These are phyloP conservation scores for Xerocomus spinulosus DNA, from an alignment of 768 basidiomycete species.

Conservation along the genomic window DNA sequence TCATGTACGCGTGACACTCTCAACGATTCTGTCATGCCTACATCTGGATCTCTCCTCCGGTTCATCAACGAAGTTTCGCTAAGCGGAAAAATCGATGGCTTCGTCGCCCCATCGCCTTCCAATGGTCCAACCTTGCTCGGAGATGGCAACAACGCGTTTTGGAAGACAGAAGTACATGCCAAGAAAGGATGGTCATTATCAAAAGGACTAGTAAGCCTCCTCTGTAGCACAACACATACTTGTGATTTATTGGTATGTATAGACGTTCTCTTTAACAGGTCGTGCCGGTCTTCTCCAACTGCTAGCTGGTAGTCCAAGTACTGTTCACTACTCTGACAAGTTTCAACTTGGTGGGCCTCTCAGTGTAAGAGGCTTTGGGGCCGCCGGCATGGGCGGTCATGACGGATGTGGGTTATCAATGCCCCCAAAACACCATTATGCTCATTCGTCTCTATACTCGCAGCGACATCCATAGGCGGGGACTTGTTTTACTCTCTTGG, in stretches of 20 bases:
- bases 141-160: conserved; percentile 24
- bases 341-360: conserved; percentile 93
- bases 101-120: conserved; percentile 3
- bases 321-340: conserved; percentile 66
- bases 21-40: conserved; percentile 26
- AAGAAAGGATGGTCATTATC: conserved; percentile 24
- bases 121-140: conserved; percentile 15
- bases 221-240: neutral
- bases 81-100: conserved; percentile 19
- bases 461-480: conserved; percentile 84
- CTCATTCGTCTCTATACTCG: neutral
- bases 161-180: conserved; percentile 20
- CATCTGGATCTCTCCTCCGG: conserved; percentile 20
- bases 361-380: conserved; percentile 72
- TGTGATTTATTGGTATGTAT: conserved; percentile 2
- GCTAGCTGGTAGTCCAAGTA: conserved; percentile 41
- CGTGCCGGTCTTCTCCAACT: conserved; percentile 69
- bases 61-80: conserved; percentile 21
- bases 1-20: conserved; percentile 58
- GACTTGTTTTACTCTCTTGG: conserved; percentile 79
- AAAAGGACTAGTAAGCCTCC: conserved; percentile 19
- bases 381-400: conserved; percentile 71
- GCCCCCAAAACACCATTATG: neutral
- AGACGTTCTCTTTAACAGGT: conserved; percentile 75
- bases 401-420: conserved; percentile 54